Evolutionary conservation across 2,329 filamentous ascomycete genomes (phyloP), one percentile per base, ranked within the genome.

Genomic region (Stagonosporopsis rhizophila): DNA sequence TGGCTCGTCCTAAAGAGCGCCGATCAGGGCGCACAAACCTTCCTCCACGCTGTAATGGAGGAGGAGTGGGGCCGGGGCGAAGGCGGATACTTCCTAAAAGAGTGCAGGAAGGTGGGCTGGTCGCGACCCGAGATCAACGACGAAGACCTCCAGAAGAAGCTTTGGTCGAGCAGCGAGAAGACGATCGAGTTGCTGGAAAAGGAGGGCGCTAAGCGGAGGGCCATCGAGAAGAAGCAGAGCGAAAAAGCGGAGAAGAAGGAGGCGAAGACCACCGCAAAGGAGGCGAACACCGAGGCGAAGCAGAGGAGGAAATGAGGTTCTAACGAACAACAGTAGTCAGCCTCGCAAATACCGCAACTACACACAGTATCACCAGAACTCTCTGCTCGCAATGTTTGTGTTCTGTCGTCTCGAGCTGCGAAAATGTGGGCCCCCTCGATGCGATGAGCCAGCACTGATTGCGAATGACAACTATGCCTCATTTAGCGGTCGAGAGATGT

Each of bases 1-100:
- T 98, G 94, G 91, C 76, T 99, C 20, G 75, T 97, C 1, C 81
- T 99, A 49, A 98, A 99, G 77, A 93, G 90, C 30, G 85, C 92
- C 0, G 79, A 87, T 48, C 88, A 90, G 78, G 95, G 91, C 2
- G 91, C 94, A 0, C 93, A 99, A 77, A 92, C 90, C 5, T 87
- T 98, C 42, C 79, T 98, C 8, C 89, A 88, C 64, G 93, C 93
- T 0, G 87, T 88, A 1, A 96, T 97, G 91, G 93, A 97, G 52
- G 84, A 84, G 2, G 81, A 83, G 2, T 85, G 92, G 46, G 86
- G 84, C 4, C 82, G 87, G 44, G 87, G 84, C 1, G 71, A 77
- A 1, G 91, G 90, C 4, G 89, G 88, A 0, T 89, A 84, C 71
- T 77, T 96, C 52, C 83, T 99, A 72, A 98, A 97, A 77, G 96